These are phyloP conservation scores for Metschnikowia shivogae DNA, from an alignment of 805 yeast genomes.

Conservation along the genomic window DNA sequence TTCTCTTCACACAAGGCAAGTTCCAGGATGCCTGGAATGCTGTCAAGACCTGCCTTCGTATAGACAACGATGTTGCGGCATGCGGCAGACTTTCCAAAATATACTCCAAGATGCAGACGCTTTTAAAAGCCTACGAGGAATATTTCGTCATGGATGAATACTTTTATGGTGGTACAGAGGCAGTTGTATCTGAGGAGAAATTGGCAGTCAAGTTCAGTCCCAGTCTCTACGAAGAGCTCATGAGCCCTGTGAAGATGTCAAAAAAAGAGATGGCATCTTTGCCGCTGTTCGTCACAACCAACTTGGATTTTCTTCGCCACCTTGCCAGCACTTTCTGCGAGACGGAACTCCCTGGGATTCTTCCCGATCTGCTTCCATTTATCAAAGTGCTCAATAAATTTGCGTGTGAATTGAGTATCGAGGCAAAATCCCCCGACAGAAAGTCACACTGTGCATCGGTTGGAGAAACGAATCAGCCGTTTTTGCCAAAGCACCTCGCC, in stretches of 20 bases:
- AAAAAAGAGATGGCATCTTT: slow-evolving; percentile 23
- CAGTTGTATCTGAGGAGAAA: slow-evolving; percentile 10
- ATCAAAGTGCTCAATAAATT: slow-evolving; percentile 32
- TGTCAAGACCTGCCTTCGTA: slow-evolving; percentile 65
- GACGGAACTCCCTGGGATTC: slow-evolving; percentile 11
- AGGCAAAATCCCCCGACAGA: slow-evolving; percentile 21
- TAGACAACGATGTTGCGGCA: slow-evolving; percentile 64
- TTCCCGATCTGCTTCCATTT: slow-evolving; percentile 21
- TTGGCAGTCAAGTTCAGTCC: slow-evolving; percentile 10
- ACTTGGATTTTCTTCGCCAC: slow-evolving; percentile 40
- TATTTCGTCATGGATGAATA: slow-evolving; percentile 37
- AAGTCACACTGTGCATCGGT: slow-evolving; percentile 22
- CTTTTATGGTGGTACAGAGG: slow-evolving; percentile 17
- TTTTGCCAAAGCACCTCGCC: slow-evolving; percentile 38
- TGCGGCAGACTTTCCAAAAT: slow-evolving; percentile 58
- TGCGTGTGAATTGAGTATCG: slow-evolving; percentile 38
- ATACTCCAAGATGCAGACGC: slow-evolving; percentile 42
- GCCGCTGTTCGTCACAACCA: slow-evolving; percentile 33
- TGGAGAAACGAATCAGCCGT: slow-evolving; percentile 18
- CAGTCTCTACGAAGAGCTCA: slow-evolving; percentile 2
- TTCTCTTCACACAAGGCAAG: slow-evolving; percentile 48
- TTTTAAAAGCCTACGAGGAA: slow-evolving; percentile 38
- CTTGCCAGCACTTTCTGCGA: slow-evolving; percentile 30
- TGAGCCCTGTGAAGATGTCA: slow-evolving; percentile 23
- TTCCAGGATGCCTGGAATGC: slow-evolving; percentile 48